Conservation (phyloP, 495 filamentous ascomycete species). For the Penicillium desertorum region DNA sequence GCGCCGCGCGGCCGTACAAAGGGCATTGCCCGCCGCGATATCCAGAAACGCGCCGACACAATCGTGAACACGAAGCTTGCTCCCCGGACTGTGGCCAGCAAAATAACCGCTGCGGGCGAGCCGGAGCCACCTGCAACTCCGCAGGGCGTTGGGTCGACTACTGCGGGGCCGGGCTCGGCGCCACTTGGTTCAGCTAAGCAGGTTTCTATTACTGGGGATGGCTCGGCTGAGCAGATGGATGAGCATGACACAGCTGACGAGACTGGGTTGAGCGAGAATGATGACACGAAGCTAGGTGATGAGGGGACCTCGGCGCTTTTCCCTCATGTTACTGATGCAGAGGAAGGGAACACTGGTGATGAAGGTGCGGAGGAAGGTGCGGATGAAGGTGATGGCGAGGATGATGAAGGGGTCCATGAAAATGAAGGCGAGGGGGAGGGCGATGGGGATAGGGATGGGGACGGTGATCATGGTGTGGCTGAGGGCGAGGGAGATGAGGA, state of each 20-base stretch:
- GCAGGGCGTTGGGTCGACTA: conserved; percentile 9
- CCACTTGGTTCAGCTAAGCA: conserved; percentile 8
- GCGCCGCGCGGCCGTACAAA: conserved; percentile 53
- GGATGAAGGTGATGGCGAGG: conserved; percentile 56
- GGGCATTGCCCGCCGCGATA: conserved; percentile 62
- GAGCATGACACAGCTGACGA: conserved; percentile 75
- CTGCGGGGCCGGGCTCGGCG: conserved; percentile 25
- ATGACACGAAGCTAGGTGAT: conserved; percentile 51
- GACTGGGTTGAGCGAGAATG: conserved; percentile 73
- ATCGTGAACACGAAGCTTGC: conserved; percentile 48
- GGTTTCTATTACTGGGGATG: conserved; percentile 17
- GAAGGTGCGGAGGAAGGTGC: conserved; percentile 23
- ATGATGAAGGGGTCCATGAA: conserved; percentile 41
- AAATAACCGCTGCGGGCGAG: conserved; percentile 28
- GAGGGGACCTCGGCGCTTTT: conserved; percentile 37
- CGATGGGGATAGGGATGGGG: conserved; percentile 15
- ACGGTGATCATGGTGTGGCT: conserved; percentile 20
- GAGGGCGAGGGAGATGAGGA: conserved; percentile 24
- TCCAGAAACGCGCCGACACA: conserved; percentile 62
- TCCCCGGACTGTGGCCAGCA: conserved; percentile 33
- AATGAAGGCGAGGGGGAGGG: conserved; percentile 16
- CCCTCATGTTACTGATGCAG: conserved; percentile 36
- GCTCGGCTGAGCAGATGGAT: conserved; percentile 30
- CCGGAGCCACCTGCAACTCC: conserved; percentile 20
- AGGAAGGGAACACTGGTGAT: conserved; percentile 31